Conservation (phyloP, 345 rosid species). For the Zanthoxylum bungeanum region DNA sequence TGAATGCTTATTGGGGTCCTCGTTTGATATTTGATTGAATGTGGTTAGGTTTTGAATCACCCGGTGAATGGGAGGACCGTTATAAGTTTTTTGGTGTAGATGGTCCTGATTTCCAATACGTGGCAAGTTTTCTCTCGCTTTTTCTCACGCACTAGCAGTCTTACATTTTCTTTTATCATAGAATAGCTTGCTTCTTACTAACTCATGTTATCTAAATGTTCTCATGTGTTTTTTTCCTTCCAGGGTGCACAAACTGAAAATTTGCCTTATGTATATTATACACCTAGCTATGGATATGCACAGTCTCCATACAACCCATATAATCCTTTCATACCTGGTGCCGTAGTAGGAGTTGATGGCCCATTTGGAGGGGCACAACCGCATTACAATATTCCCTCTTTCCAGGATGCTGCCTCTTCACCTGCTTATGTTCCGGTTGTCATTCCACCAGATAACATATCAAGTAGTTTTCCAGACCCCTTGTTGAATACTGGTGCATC, state of each 20-base stretch:
- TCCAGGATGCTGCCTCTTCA: conserved; percentile 55
- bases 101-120: conserved; percentile 76
- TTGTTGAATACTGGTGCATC: conserved; percentile 42
- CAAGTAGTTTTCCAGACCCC: conserved; percentile 41
- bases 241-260: conserved; percentile 86
- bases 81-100: conserved; percentile 69
- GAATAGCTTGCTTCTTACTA: neutral
- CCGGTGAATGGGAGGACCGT: conserved; percentile 94
- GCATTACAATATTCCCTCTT: conserved; percentile 56
- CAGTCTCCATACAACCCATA: conserved; percentile 89
- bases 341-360: conserved; percentile 62
- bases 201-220: conserved; percentile 5
- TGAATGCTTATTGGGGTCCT: conserved; percentile 1
- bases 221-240: conserved; percentile 5
- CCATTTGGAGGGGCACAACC: conserved; percentile 61
- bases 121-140: conserved; percentile 35
- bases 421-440: conserved; percentile 56
- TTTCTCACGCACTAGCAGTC: neutral
- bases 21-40: conserved; percentile 12
- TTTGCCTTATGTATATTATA: conserved; percentile 77
- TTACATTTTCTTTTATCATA: neutral
- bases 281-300: conserved; percentile 80
- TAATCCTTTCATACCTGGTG: conserved; percentile 91
- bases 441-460: conserved; percentile 47
- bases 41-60: conserved; percentile 73